Conservation (phyloP, 805 yeast genomes). For the Wickerhamiella kurtzmanii region DNA sequence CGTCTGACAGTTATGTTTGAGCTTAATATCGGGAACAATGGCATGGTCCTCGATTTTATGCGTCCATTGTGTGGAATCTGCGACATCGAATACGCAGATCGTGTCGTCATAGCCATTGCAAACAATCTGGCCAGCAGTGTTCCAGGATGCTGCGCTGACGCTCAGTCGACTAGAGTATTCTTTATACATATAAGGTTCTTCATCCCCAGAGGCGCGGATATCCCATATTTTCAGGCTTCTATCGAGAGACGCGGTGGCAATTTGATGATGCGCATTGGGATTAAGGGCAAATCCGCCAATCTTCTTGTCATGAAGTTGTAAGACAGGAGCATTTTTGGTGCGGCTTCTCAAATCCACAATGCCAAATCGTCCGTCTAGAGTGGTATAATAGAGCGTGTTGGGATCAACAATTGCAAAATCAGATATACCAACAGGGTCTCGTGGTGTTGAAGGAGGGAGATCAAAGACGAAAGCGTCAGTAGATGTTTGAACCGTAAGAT, state of each 20-base stretch:
- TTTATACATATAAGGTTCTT: constrained; percentile 31
- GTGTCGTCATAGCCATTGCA: constrained; percentile 91
- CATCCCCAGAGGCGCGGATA: constrained; percentile 38
- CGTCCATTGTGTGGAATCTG: constrained; percentile 19
- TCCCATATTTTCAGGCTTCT: constrained; percentile 82
- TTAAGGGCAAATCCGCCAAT: constrained; percentile 80
- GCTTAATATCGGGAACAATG: constrained; percentile 45
- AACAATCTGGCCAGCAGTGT: constrained; percentile 49
- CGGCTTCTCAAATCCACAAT: constrained; percentile 54
- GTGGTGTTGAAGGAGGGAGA: constrained; percentile 7
- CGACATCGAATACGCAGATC: constrained; percentile 52
- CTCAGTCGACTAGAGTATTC: constrained; percentile 63
- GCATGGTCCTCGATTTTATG: constrained; percentile 20
- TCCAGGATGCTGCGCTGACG: constrained; percentile 78
- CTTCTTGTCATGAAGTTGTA: constrained; percentile 70
- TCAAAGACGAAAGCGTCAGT: constrained; percentile 46
- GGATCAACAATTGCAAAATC: constrained; percentile 51
- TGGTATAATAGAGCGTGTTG: constrained; percentile 55
- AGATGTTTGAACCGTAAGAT: constrained; percentile 46
- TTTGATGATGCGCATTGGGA: constrained; percentile 48
- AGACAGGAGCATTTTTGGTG: constrained; percentile 15
- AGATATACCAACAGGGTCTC: constrained; percentile 49
- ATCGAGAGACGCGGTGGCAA: constrained; percentile 84
- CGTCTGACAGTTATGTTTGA: constrained; percentile 87
- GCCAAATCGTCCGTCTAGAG: constrained; percentile 68